Percentiles rank a stretch among this genome's conserved stretches.
phyloP scores from a whole-genome alignment of 2,329 filamentous ascomycete genomes.

The Hortaea sp. region DNA sequence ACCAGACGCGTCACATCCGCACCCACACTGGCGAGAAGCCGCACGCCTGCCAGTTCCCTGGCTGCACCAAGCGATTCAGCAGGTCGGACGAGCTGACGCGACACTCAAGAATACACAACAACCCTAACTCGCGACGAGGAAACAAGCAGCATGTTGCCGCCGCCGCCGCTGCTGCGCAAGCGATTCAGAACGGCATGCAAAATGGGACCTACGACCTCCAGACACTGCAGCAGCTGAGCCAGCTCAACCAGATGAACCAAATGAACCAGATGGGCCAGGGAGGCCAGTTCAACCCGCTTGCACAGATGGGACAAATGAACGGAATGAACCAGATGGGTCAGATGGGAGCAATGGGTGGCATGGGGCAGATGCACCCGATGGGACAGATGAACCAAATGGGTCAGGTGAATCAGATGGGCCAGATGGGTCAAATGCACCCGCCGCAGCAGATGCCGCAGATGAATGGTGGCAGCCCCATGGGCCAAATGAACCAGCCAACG shows the following conservation, averaged over 20 bases:
- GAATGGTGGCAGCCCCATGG: not conserved
- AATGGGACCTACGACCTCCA: constrained; percentile 37
- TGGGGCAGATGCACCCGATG: constrained; percentile 1
- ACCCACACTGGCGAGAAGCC: constrained; percentile 98
- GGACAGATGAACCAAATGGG: constrained; percentile 1
- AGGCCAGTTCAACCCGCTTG: constrained; percentile 13
- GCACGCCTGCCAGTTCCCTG: constrained; percentile 87
- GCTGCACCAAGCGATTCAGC: constrained; percentile 95
- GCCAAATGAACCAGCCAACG: not conserved
- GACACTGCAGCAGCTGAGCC: constrained; percentile 61
- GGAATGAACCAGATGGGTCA: constrained; percentile 8
- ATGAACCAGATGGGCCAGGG: constrained; percentile 17
- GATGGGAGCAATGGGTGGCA: constrained; percentile 4
- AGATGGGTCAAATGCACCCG: constrained; percentile 6
- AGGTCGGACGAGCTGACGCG: constrained; percentile 92
- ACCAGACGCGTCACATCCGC: constrained; percentile 84
- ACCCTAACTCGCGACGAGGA: constrained; percentile 87
- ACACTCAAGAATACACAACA: constrained; percentile 97
- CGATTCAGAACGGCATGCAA: constrained; percentile 36
- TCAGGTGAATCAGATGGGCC: constrained; percentile 1
- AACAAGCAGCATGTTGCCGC: constrained; percentile 67
- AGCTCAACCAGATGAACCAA: constrained; percentile 57
- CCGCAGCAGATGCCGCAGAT: constrained; percentile 3
- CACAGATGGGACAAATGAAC: constrained; percentile 9
- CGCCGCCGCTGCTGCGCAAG: constrained; percentile 46